Percentiles rank a stretch among this genome's conserved stretches.
These are phyloP conservation scores for Neospora caninum DNA, from an alignment of 169 alveolate genomes.

Conservation along the genomic window DNA sequence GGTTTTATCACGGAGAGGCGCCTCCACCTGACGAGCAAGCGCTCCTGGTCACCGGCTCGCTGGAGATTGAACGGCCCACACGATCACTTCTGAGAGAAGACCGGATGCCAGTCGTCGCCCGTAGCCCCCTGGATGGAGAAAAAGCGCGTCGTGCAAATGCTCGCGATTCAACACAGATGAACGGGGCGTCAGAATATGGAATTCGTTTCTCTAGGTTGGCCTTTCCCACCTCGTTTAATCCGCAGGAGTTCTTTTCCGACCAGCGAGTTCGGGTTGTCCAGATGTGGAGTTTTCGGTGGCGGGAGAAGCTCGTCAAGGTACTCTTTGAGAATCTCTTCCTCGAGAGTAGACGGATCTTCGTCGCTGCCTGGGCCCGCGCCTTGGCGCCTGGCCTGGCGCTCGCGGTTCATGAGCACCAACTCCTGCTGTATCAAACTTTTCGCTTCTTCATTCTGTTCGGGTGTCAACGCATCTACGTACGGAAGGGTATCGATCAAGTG, in stretches of 20 bases:
- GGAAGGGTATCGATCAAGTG: conserved; percentile 28
- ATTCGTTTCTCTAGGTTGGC: no score
- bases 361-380: background rate
- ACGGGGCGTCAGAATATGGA: no score
- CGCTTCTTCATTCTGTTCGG: conserved; percentile 30
- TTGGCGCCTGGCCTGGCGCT: background rate
- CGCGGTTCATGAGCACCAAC: background rate
- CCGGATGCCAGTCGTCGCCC: no score
- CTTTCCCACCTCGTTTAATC: background rate
- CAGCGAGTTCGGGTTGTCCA: conserved; percentile 20
- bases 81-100: no score
- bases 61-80: no score
- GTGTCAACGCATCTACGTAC: conserved; percentile 37
- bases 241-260: conserved; percentile 27
- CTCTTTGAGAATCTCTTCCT: background rate
- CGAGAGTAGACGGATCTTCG: background rate
- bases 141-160: no score
- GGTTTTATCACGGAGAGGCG: no score
- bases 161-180: no score
- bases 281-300: background rate
- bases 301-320: conserved; percentile 27
- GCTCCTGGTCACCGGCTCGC: no score
- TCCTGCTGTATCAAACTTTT: conserved; percentile 7
- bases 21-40: no score
- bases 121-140: no score